Percentiles rank a stretch among this genome's conserved stretches.
Conservation (phyloP, 2,329 filamentous ascomycete genomes). For the Colletotrichum godetiae region DNA sequence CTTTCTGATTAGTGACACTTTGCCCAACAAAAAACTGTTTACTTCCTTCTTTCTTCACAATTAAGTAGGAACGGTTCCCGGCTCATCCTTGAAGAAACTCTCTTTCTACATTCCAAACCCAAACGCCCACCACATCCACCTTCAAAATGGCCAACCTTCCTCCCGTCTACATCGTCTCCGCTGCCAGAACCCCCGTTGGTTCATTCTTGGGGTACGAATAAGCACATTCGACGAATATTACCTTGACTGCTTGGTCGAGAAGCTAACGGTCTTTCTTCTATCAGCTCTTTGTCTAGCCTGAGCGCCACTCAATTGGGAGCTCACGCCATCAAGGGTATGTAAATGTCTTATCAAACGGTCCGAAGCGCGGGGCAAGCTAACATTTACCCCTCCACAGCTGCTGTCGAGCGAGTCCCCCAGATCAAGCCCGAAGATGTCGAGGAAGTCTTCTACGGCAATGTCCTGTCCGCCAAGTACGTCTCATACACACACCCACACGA, state of each 20-base stretch:
- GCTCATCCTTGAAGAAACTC: neutral
- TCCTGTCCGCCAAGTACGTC: conserved; percentile 90
- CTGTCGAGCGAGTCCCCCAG: conserved; percentile 85
- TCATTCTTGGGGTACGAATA: conserved; percentile 86
- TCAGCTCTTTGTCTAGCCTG: conserved; percentile 87
- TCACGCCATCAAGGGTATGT: conserved; percentile 90
- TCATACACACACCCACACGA: neutral
- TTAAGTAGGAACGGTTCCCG: conserved; percentile 6
- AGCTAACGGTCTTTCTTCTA: conserved; percentile 24
- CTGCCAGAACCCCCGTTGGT: conserved; percentile 89
- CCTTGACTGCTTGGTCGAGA: conserved; percentile 21
- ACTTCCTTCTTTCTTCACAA: conserved; percentile 5
- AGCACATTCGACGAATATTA: conserved; percentile 15
- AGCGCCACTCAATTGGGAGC: conserved; percentile 88
- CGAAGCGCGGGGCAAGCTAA: conserved; percentile 29
- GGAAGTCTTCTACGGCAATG: conserved; percentile 98
- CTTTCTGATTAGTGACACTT: conserved; percentile 26
- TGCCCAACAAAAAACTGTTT: conserved; percentile 28
- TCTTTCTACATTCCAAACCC: neutral
- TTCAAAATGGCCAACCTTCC: conserved; percentile 80
- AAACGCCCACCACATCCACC: conserved; percentile 4
- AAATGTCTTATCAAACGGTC: conserved; percentile 11
- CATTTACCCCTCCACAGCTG: conserved; percentile 58
- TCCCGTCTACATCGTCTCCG: conserved; percentile 95
- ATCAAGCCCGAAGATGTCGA: conserved; percentile 92